Conservation (phyloP, 768 basidiomycete species). For the Mycena sanguinolenta region DNA sequence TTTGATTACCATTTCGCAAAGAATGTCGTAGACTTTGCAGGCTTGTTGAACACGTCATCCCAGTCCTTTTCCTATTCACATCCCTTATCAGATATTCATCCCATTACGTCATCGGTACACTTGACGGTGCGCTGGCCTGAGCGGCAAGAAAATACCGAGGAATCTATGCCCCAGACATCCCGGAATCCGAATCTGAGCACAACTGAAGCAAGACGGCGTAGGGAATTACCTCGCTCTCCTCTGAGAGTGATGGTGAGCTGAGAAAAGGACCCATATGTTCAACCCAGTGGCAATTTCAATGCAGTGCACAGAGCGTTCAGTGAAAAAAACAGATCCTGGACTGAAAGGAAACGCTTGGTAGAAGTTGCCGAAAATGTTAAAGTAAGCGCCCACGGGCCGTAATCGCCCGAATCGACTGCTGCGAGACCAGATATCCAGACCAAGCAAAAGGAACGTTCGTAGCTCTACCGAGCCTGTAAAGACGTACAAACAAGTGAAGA, state of each 20-base stretch:
- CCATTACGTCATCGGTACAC: constrained; percentile 38
- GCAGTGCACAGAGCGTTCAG: constrained; percentile 27
- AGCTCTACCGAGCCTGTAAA: too few relatives aligned
- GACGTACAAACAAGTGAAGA: too few relatives aligned
- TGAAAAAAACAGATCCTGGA: too few relatives aligned
- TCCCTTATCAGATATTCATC: constrained; percentile 85
- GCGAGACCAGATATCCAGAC: too few relatives aligned
- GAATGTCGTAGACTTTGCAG: constrained; percentile 78
- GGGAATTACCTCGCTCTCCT: constrained; percentile 41
- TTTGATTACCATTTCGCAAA: constrained; percentile 73
- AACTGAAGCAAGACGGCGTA: constrained; percentile 60
- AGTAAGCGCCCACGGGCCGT: too few relatives aligned
- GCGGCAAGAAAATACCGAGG: constrained; percentile 85
- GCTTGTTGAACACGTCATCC: constrained; percentile 90
- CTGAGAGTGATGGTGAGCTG: constrained; percentile 8
- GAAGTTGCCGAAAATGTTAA: too few relatives aligned
- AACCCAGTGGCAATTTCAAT: constrained; percentile 15
- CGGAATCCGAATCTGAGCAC: constrained; percentile 84
- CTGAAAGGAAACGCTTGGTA: too few relatives aligned
- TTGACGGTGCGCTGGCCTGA: constrained; percentile 56
- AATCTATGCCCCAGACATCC: constrained; percentile 97
- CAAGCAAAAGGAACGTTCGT: too few relatives aligned
- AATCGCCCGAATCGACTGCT: too few relatives aligned
- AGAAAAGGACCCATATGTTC: not conserved
- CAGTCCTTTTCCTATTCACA: constrained; percentile 98